A percentile compares a stretch with the other conserved stretches of the same genome.
Evolutionary conservation across 176 grass and related monocot species (phyloP).

Genomic region (Juncus effusus): DNA sequence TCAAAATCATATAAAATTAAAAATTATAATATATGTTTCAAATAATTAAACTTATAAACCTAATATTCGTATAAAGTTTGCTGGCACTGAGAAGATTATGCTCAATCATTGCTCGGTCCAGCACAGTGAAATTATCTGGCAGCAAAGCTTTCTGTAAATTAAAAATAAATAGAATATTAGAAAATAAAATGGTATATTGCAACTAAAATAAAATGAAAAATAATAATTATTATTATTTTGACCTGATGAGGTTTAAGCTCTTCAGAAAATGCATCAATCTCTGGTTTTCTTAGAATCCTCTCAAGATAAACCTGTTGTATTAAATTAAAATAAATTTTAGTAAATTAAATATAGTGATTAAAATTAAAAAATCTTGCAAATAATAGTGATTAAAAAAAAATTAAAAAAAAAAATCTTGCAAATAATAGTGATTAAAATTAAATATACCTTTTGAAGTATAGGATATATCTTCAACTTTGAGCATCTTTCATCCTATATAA

Average conservation of each 20-base stretch:
- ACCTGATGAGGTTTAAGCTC: slow-evolving; percentile 94
- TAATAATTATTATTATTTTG: neutral
- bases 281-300: slow-evolving; percentile 98
- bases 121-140: slow-evolving; percentile 91
- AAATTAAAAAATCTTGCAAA: neutral
- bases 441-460: slow-evolving; percentile 86
- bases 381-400: neutral
- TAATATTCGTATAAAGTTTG: slow-evolving; percentile 97
- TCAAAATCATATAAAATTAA: slow-evolving; percentile 12
- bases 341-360: slow-evolving; percentile 13
- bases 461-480: slow-evolving; percentile 98
- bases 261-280: slow-evolving; percentile 97
- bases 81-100: slow-evolving; percentile 97
- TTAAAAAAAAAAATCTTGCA: slow-evolving; percentile 11
- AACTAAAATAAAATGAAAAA: neutral
- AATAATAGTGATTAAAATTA: slow-evolving; percentile 9
- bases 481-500: slow-evolving; percentile 92
- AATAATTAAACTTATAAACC: slow-evolving; percentile 33
- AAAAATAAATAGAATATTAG: slow-evolving; percentile 27
- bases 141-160: slow-evolving; percentile 90
- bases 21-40: neutral
- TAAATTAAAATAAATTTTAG: neutral
- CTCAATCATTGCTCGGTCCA: slow-evolving; percentile 98
- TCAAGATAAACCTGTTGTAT: slow-evolving; percentile 89
- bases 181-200: neutral